A percentile compares a stretch with the other conserved stretches of the same genome.
phyloP scores from a whole-genome alignment of 2,329 filamentous ascomycete genomes.

The Cladosporium colombiae region DNA sequence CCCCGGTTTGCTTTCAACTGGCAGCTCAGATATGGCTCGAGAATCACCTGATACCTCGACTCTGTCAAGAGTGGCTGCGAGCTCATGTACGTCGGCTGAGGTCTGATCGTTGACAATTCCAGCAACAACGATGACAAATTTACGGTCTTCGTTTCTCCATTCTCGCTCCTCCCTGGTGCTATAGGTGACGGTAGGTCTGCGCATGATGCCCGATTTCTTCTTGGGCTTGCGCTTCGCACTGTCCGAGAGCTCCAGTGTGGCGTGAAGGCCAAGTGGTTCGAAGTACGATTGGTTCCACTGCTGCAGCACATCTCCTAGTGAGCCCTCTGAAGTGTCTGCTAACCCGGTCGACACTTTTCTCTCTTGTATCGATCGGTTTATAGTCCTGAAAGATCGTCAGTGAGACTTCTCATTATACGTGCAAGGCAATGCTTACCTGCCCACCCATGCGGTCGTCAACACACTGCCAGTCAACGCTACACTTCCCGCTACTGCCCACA shows the following conservation, averaged over 20 bases:
- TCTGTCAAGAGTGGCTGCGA: background rate
- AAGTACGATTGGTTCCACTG: conserved; percentile 32
- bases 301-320: conserved; percentile 27
- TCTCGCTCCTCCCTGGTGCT: conserved; percentile 24
- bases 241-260: conserved; percentile 28
- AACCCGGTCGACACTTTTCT: conserved; percentile 28
- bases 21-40: background rate
- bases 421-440: background rate
- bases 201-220: conserved; percentile 23
- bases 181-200: conserved; percentile 24
- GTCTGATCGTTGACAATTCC: conserved; percentile 22
- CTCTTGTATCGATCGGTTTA: conserved; percentile 27
- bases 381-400: conserved; percentile 16
- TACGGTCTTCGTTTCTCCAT: conserved; percentile 27
- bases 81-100: background rate
- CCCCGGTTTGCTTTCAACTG: background rate
- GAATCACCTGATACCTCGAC: background rate
- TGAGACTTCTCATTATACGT: background rate
- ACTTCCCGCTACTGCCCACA: conserved; percentile 26
- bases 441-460: conserved; percentile 22
- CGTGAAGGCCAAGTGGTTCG: conserved; percentile 26
- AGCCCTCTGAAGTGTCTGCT: conserved; percentile 22
- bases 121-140: conserved; percentile 30
- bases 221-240: conserved; percentile 23
- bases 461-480: conserved; percentile 22